Evolutionary conservation across 2,329 filamentous ascomycete genomes (phyloP).

Genomic region (Pyrenochaeta sp.): DNA sequence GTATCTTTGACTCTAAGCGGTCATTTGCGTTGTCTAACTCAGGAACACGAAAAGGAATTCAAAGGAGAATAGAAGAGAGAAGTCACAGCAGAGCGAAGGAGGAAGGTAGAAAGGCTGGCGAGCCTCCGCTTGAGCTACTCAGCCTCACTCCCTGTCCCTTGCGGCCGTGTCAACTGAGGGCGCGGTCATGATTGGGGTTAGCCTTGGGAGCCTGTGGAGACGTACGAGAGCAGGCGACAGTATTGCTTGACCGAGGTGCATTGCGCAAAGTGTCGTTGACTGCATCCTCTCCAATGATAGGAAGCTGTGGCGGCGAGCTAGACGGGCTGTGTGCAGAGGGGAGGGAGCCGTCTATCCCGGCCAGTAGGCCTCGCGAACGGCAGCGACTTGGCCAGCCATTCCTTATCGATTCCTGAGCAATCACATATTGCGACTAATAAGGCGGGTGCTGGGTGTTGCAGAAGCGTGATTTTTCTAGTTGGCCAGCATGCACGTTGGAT

Average conservation of each 20-base stretch:
- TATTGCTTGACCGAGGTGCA: slow-evolving; percentile 26
- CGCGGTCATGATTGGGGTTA: slow-evolving; percentile 14
- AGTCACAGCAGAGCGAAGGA: slow-evolving; percentile 7
- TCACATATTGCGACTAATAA: slow-evolving; percentile 16
- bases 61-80: not conserved
- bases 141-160: slow-evolving; percentile 20
- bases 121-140: slow-evolving; percentile 8
- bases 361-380: slow-evolving; percentile 7
- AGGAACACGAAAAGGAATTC: slow-evolving; percentile 2
- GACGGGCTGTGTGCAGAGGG: slow-evolving; percentile 26
- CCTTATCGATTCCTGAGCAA: slow-evolving; percentile 18
- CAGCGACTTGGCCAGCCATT: slow-evolving; percentile 17
- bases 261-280: slow-evolving; percentile 7
- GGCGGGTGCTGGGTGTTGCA: slow-evolving; percentile 17
- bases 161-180: slow-evolving; percentile 9
- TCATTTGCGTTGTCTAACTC: slow-evolving; percentile 1
- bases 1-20: slow-evolving; percentile 1
- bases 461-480: slow-evolving; percentile 13
- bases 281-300: slow-evolving; percentile 24
- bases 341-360: slow-evolving; percentile 10
- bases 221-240: slow-evolving; percentile 16
- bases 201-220: no score
- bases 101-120: slow-evolving; percentile 10
- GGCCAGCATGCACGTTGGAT: slow-evolving; percentile 1
- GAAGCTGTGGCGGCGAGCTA: slow-evolving; percentile 22